These are phyloP conservation scores for Suhomyces xylopsoci DNA, from an alignment of 805 yeast genomes.

Conservation along the genomic window DNA sequence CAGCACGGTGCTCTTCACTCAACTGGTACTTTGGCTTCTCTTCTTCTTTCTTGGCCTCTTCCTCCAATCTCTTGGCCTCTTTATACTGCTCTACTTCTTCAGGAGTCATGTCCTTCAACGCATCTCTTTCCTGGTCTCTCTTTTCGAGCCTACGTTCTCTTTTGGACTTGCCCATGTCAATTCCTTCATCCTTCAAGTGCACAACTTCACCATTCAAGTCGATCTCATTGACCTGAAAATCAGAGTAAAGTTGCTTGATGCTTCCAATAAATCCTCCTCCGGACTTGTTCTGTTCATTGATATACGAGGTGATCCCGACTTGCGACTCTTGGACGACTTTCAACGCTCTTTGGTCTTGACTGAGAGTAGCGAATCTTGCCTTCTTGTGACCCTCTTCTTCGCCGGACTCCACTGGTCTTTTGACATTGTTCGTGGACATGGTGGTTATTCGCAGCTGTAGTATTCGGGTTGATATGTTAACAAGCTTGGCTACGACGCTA, in stretches of 20 bases:
- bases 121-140: slow-evolving; percentile 37
- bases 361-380: slow-evolving; percentile 8
- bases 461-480: not conserved
- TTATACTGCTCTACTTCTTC: slow-evolving; percentile 32
- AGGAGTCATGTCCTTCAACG: slow-evolving; percentile 27
- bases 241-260: slow-evolving; percentile 87
- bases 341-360: slow-evolving; percentile 14
- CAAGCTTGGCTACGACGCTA: not conserved
- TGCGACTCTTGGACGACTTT: slow-evolving; percentile 64
- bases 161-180: slow-evolving; percentile 43
- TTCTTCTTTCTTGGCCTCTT: slow-evolving; percentile 15
- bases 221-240: slow-evolving; percentile 90
- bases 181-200: slow-evolving; percentile 72
- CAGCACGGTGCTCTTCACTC: slow-evolving; percentile 42
- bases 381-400: slow-evolving; percentile 9
- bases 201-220: slow-evolving; percentile 65
- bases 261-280: slow-evolving; percentile 68
- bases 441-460: not conserved
- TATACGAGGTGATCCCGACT: slow-evolving; percentile 81
- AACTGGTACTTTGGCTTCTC: slow-evolving; percentile 38
- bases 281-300: slow-evolving; percentile 43
- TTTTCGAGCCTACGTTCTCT: slow-evolving; percentile 48
- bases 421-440: not conserved
- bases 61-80: slow-evolving; percentile 18
- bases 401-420: slow-evolving; percentile 8